phyloP scores from a whole-genome alignment of 257 asterid genomes.

The Solanum stenotomum region DNA sequence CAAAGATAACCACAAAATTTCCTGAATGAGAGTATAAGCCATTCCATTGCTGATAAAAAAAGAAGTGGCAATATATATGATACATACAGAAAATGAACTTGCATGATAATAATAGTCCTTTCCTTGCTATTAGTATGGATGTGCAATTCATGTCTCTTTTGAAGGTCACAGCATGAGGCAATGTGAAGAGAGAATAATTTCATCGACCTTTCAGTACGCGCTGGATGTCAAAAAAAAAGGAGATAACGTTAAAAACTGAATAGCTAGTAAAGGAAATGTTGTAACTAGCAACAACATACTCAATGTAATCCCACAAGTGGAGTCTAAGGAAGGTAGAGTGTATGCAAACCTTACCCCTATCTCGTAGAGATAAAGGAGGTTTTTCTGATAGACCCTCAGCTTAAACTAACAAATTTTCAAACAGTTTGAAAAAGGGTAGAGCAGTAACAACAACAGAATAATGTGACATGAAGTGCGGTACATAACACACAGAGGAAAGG shows the following conservation, averaged over 20 bases:
- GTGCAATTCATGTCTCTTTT: background rate
- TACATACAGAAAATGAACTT: background rate
- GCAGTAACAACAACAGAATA: background rate
- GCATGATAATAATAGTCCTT: background rate
- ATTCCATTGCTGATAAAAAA: background rate
- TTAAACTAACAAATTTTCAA: background rate
- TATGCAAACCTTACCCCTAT: background rate
- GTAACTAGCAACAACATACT: background rate
- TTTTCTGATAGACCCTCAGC: background rate
- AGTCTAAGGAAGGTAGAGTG: background rate
- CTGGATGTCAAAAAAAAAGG: background rate
- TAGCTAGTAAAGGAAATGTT: background rate
- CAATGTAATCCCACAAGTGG: background rate
- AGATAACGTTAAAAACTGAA: background rate
- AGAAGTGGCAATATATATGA: background rate
- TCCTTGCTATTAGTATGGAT: background rate
- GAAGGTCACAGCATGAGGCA: background rate
- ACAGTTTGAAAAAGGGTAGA: background rate
- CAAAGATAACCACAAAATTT: background rate
- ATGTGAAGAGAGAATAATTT: background rate
- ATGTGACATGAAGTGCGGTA: background rate
- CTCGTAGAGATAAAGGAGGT: background rate
- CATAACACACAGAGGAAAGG: background rate
- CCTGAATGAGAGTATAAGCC: background rate
- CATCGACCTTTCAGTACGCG: constrained; percentile 1